phyloP scores from a whole-genome alignment of 2,329 filamentous ascomycete genomes.

The Rutstroemia sp. region DNA sequence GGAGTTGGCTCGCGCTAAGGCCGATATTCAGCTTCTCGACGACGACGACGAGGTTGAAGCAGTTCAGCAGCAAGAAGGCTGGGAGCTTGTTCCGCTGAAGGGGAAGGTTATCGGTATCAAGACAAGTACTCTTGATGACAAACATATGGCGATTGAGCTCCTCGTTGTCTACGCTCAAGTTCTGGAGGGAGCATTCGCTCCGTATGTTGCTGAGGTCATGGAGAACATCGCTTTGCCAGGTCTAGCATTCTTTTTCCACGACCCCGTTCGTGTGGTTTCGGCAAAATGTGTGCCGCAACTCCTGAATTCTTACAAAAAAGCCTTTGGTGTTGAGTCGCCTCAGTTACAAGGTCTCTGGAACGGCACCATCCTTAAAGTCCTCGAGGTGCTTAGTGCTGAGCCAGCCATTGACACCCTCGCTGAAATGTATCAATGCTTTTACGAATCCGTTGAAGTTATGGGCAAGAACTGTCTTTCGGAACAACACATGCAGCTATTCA shows the following conservation, averaged over 20 bases:
- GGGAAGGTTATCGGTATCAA: slow-evolving; percentile 98
- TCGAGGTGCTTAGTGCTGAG: slow-evolving; percentile 89
- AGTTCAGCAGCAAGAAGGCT: slow-evolving; percentile 90
- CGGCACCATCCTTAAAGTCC: slow-evolving; percentile 77
- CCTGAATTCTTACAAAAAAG: slow-evolving; percentile 88
- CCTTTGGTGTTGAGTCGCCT: slow-evolving; percentile 71
- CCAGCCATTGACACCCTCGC: slow-evolving; percentile 93
- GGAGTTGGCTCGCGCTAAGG: slow-evolving; percentile 87
- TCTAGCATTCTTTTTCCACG: slow-evolving; percentile 97
- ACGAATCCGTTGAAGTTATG: slow-evolving; percentile 92
- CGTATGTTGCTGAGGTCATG: slow-evolving; percentile 88
- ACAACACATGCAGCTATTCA: slow-evolving; percentile 79
- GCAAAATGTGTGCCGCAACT: slow-evolving; percentile 92
- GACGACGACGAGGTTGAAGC: slow-evolving; percentile 91
- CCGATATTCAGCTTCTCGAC: slow-evolving; percentile 91
- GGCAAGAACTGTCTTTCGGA: slow-evolving; percentile 74
- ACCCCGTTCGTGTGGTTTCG: slow-evolving; percentile 89
- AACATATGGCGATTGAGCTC: slow-evolving; percentile 98
- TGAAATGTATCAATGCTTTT: slow-evolving; percentile 99
- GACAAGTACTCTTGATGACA: slow-evolving; percentile 94
- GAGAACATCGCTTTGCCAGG: slow-evolving; percentile 93
- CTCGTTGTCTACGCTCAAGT: slow-evolving; percentile 96
- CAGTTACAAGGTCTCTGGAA: slow-evolving; percentile 80
- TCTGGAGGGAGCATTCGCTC: slow-evolving; percentile 85
- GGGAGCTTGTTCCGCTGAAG: slow-evolving; percentile 94